Evolutionary conservation across 805 yeast species (phyloP), one percentile per base, ranked within the genome.

Genomic region (Wickerhamomyces chaumierensis): DNA sequence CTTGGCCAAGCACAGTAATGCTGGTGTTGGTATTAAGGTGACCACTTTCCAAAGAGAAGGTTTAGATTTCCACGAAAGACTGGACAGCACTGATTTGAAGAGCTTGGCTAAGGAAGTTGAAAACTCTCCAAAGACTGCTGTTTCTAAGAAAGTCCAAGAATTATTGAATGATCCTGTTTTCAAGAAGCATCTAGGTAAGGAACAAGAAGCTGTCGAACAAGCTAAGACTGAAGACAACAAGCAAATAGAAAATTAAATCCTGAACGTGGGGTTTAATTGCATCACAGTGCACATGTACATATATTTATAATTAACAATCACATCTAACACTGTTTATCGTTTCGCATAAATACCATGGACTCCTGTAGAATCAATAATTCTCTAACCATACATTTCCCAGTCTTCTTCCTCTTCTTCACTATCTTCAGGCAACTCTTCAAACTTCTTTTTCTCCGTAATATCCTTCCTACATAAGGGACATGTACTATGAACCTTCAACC

Each of bases 381-480:
- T 25, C 23, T 23, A 23, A 2, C 90, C 95, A 53, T 82, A 86
- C 69, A 83, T 74, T 25, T 84, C 90, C 78, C 86, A 78, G 36
- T 77, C 87, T 38, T 80, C 84, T 38, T 75, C 78, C 11, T 71
- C 78, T 11, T 71, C 72, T 17, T 64, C 68, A 14, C 60, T 61
- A 14, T 57, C 53, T 5, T 46, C 42, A 40, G 42, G 38, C 1
- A 44, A 19, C n/a, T 42, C 42, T 2, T 48, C 56, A 12, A 49
- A 62, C 55, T 48, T 59, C 56, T 62, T 72, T 63, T 62, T 72
- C 37, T 66, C 71, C 17, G 72, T 55, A 19, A 88, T 73, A 51
- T 86, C 79, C 43, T 71, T 75, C 46, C 97, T 67, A 54, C 96
- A 90, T 50, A 90, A 58, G 0, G 97, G 97, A 53, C 97, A 88